Evolutionary conservation across 306 rosid genomes (phyloP).

Genomic region (Vigna angularis): DNA sequence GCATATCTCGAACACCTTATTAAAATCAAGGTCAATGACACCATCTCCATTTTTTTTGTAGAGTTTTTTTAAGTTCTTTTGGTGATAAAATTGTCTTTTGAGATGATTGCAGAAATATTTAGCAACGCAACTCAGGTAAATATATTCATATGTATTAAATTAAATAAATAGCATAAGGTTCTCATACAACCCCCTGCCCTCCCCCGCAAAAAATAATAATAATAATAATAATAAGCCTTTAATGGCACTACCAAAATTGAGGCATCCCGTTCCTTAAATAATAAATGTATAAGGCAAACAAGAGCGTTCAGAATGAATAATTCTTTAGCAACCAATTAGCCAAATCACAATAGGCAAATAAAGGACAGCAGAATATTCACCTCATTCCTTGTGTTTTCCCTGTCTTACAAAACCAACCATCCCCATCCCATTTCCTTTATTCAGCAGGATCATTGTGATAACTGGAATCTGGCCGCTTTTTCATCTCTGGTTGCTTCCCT

Average conservation of each 20-base stretch:
- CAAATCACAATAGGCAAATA: conserved; percentile 40
- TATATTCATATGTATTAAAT: conserved; percentile 2
- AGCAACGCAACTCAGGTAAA: conserved; percentile 31
- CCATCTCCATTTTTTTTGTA: too few species aligned
- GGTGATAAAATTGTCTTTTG: too few species aligned
- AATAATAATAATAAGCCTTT: conserved; percentile 11
- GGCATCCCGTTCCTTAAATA: conserved; percentile 43
- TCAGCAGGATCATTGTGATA: conserved; percentile 45
- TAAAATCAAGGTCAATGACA: too few species aligned
- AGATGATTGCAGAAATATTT: not conserved
- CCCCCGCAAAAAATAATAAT: not conserved
- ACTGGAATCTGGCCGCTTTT: conserved; percentile 53
- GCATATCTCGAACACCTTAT: too few species aligned
- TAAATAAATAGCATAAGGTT: conserved; percentile 32
- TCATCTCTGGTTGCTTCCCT: conserved; percentile 50
- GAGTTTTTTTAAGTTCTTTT: too few species aligned
- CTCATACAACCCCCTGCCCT: not conserved
- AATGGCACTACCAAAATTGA: conserved; percentile 53
- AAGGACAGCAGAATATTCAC: conserved; percentile 41
- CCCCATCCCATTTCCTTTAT: conserved; percentile 44
- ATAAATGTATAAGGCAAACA: conserved; percentile 37
- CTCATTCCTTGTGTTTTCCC: conserved; percentile 54
- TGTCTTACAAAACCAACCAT: conserved; percentile 53
- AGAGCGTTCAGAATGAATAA: conserved; percentile 48
- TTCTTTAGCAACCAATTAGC: conserved; percentile 38